Evolutionary conservation across 352 stramenopile species (phyloP), one percentile per base, ranked within the genome.

Genomic region (Thraustochytrium sp.): DNA sequence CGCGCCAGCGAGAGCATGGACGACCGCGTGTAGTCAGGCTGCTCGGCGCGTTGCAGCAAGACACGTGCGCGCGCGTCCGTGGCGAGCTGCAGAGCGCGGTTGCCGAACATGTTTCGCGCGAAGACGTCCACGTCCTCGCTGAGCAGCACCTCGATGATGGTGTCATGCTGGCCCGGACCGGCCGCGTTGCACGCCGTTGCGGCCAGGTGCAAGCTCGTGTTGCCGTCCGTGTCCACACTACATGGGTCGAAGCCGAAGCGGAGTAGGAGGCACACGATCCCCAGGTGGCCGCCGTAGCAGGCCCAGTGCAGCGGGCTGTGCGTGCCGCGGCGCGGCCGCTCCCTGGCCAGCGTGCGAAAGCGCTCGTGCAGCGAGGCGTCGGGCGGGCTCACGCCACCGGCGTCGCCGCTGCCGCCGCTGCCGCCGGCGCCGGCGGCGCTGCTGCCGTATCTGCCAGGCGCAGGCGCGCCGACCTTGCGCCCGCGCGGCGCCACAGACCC

Each of bases 261-360:
- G 31, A 95, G 84, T 31, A 95, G 86, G 49, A 92, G 84, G 11
- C 86, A 88, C 29, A 93, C 89, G 34, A 92, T 88, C 80, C 92
- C 86, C 42, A 86, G 74, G 55, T 94, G 90, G 26, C 90, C 91
- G 62, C 91, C 92, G 86, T 95, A 95, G 86, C 90, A 92, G n/a
- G 90, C 90, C 91, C 91, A 95, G 75, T 95, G 91, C 48, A 95
- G 84, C 13, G 91, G 91, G 13, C 90, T 94, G 72, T 93, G 93
- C 62, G 85, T 84, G 1, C 88, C 87, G 16, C 85, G 34, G 26
- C 46, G 42, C n/a, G 59, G 59, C 18, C 59, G 59, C 5, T 5
- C 36, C 21, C 59, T 21, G 46, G 59, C 26, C 59, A 44, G 59
- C 36, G 59, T 49, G 34, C 59, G 59, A 29, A 72, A 72, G 34